phyloP scores from a whole-genome alignment of 148 eudicot genomes.

The Rhododendron ovatum region DNA sequence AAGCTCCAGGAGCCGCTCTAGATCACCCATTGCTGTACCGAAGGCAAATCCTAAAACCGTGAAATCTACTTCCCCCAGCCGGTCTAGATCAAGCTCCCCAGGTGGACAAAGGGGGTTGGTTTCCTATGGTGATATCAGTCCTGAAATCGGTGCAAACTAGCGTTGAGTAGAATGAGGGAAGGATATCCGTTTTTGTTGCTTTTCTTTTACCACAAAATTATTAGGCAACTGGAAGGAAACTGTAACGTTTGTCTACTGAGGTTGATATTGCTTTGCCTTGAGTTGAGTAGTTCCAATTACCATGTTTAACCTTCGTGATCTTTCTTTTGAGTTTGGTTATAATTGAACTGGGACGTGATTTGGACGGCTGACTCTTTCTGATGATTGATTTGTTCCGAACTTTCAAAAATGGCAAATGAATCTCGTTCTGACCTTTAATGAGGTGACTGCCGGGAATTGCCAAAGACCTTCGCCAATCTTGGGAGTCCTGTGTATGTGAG shows the following conservation, averaged over 20 bases:
- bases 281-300: neutral
- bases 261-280: neutral
- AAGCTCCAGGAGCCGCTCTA: slow-evolving; percentile 53
- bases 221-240: neutral
- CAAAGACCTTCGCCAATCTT: neutral
- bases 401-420: neutral
- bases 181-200: neutral
- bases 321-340: neutral
- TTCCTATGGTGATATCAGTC: slow-evolving; percentile 80
- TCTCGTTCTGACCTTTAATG: neutral
- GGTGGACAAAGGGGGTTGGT: slow-evolving; percentile 67
- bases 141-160: slow-evolving; percentile 48
- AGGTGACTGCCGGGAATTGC: neutral
- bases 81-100: slow-evolving; percentile 70
- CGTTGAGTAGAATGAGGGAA: neutral
- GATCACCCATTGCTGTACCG: slow-evolving; percentile 42
- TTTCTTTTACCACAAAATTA: neutral
- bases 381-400: neutral
- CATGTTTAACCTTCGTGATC: neutral
- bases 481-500: neutral
- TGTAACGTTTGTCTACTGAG: neutral
- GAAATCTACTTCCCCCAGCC: slow-evolving; percentile 37
- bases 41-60: slow-evolving; percentile 24
- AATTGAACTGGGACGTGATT: neutral
- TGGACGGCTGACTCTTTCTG: neutral